Evolutionary conservation across 257 asterid genomes (phyloP), one percentile per base, ranked within the genome.

Genomic region (Thymus mandschuricus): DNA sequence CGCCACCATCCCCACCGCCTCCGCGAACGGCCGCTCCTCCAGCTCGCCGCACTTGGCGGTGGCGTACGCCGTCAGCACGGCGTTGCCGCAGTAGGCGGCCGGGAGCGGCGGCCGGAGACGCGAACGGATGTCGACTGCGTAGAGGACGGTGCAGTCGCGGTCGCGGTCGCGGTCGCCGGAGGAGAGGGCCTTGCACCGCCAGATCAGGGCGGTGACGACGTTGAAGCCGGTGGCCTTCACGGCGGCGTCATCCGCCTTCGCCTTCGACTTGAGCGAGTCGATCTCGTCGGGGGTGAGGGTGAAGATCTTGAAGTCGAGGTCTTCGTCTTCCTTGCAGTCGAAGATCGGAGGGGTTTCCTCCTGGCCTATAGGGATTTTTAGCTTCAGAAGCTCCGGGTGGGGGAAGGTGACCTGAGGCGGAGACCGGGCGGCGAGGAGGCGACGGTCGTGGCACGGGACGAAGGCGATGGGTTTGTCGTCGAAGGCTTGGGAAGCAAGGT

Each of bases 151-250:
- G 3, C 92, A 92, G 7, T 64, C 21, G 0, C 95, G 65, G 0
- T 83, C 21, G 0, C 95, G 65, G 0, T 83, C 66, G 54, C 48
- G 49, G 12, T 29, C 77, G 0, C 0, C 57, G 11, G 8, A 60
- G 0, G 97, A 92, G 4, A 87, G 80, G 28, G 97, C 97, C 75
- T 92, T 92, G 88, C 97, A 88, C 31, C 92, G 82, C 97, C 97
- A 92, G 4, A 92, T 76, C 33, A 79, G 90, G 15, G 98, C 87
- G 11, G 97, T 77, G 48, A 92, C 76, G 11, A 73, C 96, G 64
- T 88, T 92, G 80, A 92, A 92, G 48, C 96, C 84, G 3, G 96
- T 83, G 65, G 84, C 74, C 38, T 80, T 90, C 1, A 78, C 63
- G 63, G 70, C 38, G 7, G 79, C 10, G 3, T 60, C 51, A 11